Conservation (phyloP, 345 rosid species). For the Gossypioides kirkii region DNA sequence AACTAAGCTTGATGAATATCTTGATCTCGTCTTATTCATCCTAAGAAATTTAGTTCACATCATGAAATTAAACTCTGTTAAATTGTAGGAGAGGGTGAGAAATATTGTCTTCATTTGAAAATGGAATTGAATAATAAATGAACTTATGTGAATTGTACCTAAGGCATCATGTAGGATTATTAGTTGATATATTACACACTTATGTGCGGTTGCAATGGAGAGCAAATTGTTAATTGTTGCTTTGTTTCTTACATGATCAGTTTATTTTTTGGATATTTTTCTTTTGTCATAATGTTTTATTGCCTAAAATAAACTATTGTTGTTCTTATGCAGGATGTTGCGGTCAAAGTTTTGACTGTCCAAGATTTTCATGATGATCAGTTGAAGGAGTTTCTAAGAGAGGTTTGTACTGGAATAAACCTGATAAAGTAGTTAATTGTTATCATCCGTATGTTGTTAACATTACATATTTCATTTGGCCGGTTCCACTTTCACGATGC, state of each 20-base stretch:
- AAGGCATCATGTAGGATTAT: not conserved
- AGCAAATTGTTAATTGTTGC: no score
- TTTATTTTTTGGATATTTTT: not conserved
- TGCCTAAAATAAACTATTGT: not conserved
- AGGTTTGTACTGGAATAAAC: conserved; percentile 41
- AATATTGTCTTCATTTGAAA: not conserved
- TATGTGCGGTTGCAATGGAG: not conserved
- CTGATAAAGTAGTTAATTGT: not conserved
- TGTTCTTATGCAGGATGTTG: conserved; percentile 66
- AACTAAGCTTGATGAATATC: not conserved
- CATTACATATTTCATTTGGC: not conserved
- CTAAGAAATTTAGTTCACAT: not conserved
- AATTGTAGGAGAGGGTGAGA: not conserved
- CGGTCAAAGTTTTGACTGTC: conserved; percentile 77
- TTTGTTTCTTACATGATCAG: no score
- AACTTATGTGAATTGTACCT: not conserved
- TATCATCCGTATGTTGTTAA: not conserved
- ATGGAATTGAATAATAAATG: not conserved
- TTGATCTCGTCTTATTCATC: not conserved
- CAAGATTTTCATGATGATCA: conserved; percentile 91
- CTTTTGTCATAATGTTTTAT: not conserved
- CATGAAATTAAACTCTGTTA: not conserved
- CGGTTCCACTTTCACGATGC: not conserved
- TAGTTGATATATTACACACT: not conserved
- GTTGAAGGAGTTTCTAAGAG: conserved; percentile 84